A percentile compares a stretch with the other conserved stretches of the same genome.
These are phyloP conservation scores for Fusarium sp. DNA, from an alignment of 2,329 filamentous ascomycete genomes.

Conservation along the genomic window DNA sequence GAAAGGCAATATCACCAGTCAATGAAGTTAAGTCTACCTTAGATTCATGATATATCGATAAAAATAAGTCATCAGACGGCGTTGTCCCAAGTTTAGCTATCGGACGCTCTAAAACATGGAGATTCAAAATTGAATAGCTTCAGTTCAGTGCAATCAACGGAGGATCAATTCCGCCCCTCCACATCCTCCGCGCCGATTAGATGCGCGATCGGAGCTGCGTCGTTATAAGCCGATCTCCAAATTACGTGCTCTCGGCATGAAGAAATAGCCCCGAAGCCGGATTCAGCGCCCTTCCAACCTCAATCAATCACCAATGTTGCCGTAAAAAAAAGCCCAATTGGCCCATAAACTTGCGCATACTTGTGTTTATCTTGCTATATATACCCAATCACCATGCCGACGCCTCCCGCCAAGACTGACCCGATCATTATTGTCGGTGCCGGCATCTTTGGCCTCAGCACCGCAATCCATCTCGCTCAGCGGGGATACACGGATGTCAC, in stretches of 20 bases:
- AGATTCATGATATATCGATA: background rate
- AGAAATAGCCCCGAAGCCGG: background rate
- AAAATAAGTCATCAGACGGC: background rate
- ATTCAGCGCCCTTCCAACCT: too few relatives aligned
- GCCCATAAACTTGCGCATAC: background rate
- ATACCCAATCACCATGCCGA: constrained; percentile 2
- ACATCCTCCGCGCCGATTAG: background rate
- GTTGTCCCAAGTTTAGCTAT: too few relatives aligned
- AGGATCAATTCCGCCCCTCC: background rate
- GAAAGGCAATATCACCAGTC: constrained; percentile 57
- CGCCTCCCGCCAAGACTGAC: constrained; percentile 9
- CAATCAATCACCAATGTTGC: background rate
- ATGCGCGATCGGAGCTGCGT: background rate
- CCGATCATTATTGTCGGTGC: constrained; percentile 45
- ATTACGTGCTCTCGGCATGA: background rate
- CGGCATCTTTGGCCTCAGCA: constrained; percentile 56
- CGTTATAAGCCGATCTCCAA: background rate
- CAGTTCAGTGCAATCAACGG: background rate
- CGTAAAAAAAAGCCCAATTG: background rate
- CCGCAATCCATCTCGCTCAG: constrained; percentile 51
- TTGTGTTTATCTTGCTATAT: background rate
- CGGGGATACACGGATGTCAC: constrained; percentile 64
- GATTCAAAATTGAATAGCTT: background rate
- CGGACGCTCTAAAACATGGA: too few relatives aligned
- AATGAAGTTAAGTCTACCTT: constrained; percentile 40